Evolutionary conservation across 345 rosid species (phyloP), one percentile per base, ranked within the genome.

Genomic region (Eucalyptus sp.): DNA sequence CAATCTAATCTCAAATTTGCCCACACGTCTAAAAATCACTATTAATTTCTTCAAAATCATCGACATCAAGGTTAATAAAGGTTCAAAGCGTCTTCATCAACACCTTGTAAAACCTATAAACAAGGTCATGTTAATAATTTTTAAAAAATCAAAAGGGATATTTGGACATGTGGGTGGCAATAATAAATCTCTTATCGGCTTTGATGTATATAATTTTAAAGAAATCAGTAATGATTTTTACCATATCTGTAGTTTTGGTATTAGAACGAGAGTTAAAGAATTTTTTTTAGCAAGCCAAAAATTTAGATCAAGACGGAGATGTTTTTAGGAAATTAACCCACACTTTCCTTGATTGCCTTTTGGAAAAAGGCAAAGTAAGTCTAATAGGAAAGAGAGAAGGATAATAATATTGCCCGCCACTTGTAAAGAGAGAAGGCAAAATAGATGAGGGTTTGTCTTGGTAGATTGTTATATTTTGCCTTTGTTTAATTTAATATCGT

Each of bases 171-270:
- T 24, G n/a, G n/a, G 7, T 2, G 4, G 58, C 13, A 8, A 22
- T 58, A 25, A 27, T 60, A 25, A 60, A 60, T 29, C 8, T 60
- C n/a, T 60, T 25, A 60, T 25, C 7, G 4, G 66, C 4, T 13
- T 25, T 60, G 66, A 3, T 56, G 29, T 24, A 22, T 22, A 22
- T 56, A 56, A 56, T 22, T 56, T 56, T 24, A 10, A 56, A 24
- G 62, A 56, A 24, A 56, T 24, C 1, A 2, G 3, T 56, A 24
- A 10, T 24, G 29, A 56, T 9, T 9, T 56, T 24, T 56, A 10
- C 11, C 0, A 0, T 56, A 24, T 0, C 3, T 3, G 29, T 15
- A 56, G 29, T 22, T 56, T 56, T 56, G 29, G 29, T 13, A 56
- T 4, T 56, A 22, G 11, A 56, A 6, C 5, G 1, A 56, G 1